phyloP scores from a whole-genome alignment of 306 rosid species.

The Potentilla sterilis region DNA sequence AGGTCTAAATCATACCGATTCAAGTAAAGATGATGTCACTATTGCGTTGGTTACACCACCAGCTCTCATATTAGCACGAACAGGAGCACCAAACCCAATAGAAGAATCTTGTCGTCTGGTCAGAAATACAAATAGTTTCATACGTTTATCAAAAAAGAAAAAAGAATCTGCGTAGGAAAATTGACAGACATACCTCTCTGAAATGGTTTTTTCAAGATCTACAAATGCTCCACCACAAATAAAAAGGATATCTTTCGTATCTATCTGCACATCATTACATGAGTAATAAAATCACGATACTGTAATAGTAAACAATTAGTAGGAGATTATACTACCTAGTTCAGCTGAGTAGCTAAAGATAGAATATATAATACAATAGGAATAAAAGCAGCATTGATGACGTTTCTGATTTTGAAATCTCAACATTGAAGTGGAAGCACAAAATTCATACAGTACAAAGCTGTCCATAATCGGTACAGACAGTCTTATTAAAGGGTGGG shows the following conservation, averaged over 20 bases:
- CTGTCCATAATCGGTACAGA: neutral
- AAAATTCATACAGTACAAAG: neutral
- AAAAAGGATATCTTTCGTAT: constrained; percentile 91
- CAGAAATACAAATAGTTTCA: constrained; percentile 23
- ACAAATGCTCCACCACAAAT: constrained; percentile 96
- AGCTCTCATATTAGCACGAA: constrained; percentile 91
- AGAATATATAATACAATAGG: neutral
- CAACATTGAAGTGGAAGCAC: neutral
- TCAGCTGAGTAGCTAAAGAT: neutral
- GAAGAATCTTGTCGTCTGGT: constrained; percentile 96
- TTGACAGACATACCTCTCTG: constrained; percentile 65
- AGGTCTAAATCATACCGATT: constrained; percentile 54
- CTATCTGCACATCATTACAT: constrained; percentile 57
- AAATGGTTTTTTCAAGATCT: constrained; percentile 95
- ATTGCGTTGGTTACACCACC: constrained; percentile 56
- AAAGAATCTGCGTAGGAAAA: constrained; percentile 9
- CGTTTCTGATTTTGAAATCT: neutral
- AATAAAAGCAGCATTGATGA: neutral
- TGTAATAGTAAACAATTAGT: neutral
- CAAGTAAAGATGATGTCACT: constrained; percentile 83
- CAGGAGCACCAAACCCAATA: constrained; percentile 95
- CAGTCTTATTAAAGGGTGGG: neutral
- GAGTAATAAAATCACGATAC: constrained; percentile 3
- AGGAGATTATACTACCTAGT: neutral
- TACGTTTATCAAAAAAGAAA: neutral